phyloP scores from a whole-genome alignment of 176 grass and related monocot genomes.

The Elaeis guineensis region DNA sequence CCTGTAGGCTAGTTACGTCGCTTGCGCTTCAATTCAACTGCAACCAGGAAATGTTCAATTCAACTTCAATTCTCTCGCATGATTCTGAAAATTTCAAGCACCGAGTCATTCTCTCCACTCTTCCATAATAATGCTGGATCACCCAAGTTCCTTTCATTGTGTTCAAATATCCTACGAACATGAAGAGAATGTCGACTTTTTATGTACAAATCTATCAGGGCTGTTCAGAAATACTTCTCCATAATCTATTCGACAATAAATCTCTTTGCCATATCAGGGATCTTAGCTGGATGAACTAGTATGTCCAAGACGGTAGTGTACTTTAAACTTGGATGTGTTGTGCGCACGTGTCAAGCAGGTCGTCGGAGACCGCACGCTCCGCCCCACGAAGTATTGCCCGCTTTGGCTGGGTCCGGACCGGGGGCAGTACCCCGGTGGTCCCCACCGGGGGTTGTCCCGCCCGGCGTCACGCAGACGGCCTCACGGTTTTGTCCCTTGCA shows the following conservation, averaged over 20 bases:
- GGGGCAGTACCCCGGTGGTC: too few relatives aligned
- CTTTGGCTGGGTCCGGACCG: too few relatives aligned
- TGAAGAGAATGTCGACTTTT: conserved; percentile 19
- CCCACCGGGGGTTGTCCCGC: too few relatives aligned
- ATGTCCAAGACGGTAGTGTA: conserved; percentile 19
- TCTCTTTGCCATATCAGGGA: conserved; percentile 28
- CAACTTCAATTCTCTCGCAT: too few relatives aligned
- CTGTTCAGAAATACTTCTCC: conserved; percentile 30
- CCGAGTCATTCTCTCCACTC: conserved; percentile 17
- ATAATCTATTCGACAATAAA: conserved; percentile 21
- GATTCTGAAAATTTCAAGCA: conserved; percentile 24
- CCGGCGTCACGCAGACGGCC: too few relatives aligned
- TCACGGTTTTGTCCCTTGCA: too few relatives aligned
- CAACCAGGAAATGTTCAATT: too few relatives aligned
- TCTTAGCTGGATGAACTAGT: conserved; percentile 19
- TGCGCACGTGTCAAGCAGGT: too few relatives aligned
- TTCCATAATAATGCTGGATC: background rate
- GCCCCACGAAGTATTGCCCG: too few relatives aligned
- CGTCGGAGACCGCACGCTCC: too few relatives aligned
- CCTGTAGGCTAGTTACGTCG: background rate
- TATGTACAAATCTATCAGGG: conserved; percentile 31
- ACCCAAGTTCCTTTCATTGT: background rate
- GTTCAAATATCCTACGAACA: conserved; percentile 27
- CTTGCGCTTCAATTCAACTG: too few relatives aligned
- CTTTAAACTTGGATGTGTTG: conserved; percentile 29